Evolutionary conservation across 2,329 filamentous ascomycete species (phyloP).

Genomic region (Pseudocercospora pini-densiflorae): DNA sequence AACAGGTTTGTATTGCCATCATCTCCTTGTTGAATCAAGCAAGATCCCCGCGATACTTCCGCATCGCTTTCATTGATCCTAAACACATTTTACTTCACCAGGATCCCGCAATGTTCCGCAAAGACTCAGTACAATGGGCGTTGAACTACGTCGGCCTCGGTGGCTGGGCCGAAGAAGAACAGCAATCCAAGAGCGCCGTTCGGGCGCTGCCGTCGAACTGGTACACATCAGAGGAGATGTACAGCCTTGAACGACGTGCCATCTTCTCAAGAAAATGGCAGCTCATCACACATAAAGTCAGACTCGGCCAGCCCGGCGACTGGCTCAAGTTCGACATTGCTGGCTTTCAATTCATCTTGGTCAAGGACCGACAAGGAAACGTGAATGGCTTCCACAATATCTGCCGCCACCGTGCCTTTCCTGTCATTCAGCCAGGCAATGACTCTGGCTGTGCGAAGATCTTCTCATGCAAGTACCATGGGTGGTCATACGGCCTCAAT

Average conservation of each 20-base stretch:
- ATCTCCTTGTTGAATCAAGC: slow-evolving; percentile 3
- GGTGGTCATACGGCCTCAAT: slow-evolving; percentile 64
- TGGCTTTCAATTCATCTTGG: slow-evolving; percentile 61
- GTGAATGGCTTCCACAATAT: slow-evolving; percentile 67
- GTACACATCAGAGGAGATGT: slow-evolving; percentile 51
- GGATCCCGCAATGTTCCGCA: slow-evolving; percentile 12
- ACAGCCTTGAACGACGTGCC: slow-evolving; percentile 51
- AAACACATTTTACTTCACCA: slow-evolving; percentile 11
- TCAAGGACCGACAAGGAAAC: slow-evolving; percentile 54
- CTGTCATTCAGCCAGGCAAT: slow-evolving; percentile 56
- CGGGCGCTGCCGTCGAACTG: slow-evolving; percentile 50
- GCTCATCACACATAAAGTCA: slow-evolving; percentile 39
- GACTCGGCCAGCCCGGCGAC: slow-evolving; percentile 35
- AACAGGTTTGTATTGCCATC: slow-evolving; percentile 1
- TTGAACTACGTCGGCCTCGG: slow-evolving; percentile 46
- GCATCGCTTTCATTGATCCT: background rate
- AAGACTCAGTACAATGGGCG: slow-evolving; percentile 18
- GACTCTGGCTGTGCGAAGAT: slow-evolving; percentile 55
- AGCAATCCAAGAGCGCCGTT: slow-evolving; percentile 38
- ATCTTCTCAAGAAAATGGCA: slow-evolving; percentile 48
- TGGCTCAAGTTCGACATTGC: slow-evolving; percentile 58
- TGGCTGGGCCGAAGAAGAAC: slow-evolving; percentile 26
- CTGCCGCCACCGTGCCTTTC: slow-evolving; percentile 65
- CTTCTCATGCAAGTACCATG: slow-evolving; percentile 65
- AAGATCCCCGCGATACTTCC: background rate